Conservation (phyloP, 2,329 filamentous ascomycete species). For the Cadophora sp. region DNA sequence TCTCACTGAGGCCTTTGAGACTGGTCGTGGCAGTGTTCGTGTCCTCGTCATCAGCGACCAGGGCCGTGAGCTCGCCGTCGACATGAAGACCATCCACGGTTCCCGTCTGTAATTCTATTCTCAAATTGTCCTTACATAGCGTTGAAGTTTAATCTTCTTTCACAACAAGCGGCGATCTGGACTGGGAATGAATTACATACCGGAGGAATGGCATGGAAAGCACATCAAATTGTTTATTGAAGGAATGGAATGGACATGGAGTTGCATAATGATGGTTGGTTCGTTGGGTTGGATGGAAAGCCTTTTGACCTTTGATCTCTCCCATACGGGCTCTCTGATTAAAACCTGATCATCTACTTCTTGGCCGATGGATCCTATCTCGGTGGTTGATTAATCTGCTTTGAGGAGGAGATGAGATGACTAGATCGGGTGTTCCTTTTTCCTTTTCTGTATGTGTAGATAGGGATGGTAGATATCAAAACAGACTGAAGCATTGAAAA, state of each 20-base stretch:
- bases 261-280: constrained; percentile 35
- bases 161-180: constrained; percentile 25
- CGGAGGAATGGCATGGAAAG: constrained; percentile 10
- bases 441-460: constrained; percentile 30
- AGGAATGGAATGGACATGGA: constrained; percentile 24
- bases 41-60: constrained; percentile 95
- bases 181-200: constrained; percentile 16
- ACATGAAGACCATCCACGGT: constrained; percentile 98
- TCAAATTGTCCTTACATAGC: constrained; percentile 27
- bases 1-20: constrained; percentile 83
- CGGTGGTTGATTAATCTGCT: constrained; percentile 31
- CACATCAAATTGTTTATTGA: constrained; percentile 26
- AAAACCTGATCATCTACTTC: constrained; percentile 23
- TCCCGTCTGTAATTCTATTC: constrained; percentile 59
- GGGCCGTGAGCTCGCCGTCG: constrained; percentile 92
- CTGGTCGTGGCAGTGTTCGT: constrained; percentile 91
- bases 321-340: constrained; percentile 1
- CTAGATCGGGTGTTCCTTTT: constrained; percentile 11
- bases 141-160: constrained; percentile 31
- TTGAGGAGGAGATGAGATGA: constrained; percentile 28
- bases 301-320: not conserved
- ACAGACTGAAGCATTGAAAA: constrained; percentile 15
- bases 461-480: constrained; percentile 25
- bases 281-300: constrained; percentile 10
- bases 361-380: constrained; percentile 31